Base-by-base conservation (phyloP, 768 basidiomycete genomes). In the Paxillus rubicundulus region DNA sequence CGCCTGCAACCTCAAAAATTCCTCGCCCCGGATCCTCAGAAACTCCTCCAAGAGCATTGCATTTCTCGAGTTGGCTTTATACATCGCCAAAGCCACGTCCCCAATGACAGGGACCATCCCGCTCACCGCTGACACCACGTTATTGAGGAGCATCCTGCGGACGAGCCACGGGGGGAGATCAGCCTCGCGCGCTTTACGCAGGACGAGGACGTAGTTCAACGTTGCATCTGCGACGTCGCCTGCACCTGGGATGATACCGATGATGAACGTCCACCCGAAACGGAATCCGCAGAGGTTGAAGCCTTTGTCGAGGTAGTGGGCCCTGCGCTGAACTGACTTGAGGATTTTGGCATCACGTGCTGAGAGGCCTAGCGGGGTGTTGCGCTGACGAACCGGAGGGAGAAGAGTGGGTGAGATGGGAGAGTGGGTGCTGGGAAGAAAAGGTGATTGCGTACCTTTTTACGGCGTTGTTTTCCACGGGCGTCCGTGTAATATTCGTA, bases 11-110 rank as follows among this genome's bases (percentile, higher is more conserved):
- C 77, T 83, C 45, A 92, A 64, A 62, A 77, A 83, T 61, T 89
- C 85, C 51, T 87, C 84, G 0, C 89, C 92, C 41, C 94, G 77
- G 28, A 90, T 75, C 33, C 86, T 78, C 49, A 97, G 70, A 68
- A 82, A 93, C 67, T 93, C 91, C 63, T 95, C 92, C 43, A 98
- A 75, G 44, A 97, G 72, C 5, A 80, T 80, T 10, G 92, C 94
- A 61, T 98, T 97, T 54, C 95, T 78, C 14, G 85, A 88, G 69
- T 98, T 98, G 17, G 92, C 84, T 66, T 93, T 95, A 77, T 75
- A 96, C 3, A 81, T 69, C 2, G 89, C 92, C 33, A 94, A 70
- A 1, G 84, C 62, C 24, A 97, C 59, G 68, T 94, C 91, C 4
- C 94, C 94, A 3, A 81, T 74, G 39, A 87, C 49, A 0, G 92